phyloP scores from a whole-genome alignment of 2,329 filamentous ascomycete species.

The Ambrosiella beaveri region DNA sequence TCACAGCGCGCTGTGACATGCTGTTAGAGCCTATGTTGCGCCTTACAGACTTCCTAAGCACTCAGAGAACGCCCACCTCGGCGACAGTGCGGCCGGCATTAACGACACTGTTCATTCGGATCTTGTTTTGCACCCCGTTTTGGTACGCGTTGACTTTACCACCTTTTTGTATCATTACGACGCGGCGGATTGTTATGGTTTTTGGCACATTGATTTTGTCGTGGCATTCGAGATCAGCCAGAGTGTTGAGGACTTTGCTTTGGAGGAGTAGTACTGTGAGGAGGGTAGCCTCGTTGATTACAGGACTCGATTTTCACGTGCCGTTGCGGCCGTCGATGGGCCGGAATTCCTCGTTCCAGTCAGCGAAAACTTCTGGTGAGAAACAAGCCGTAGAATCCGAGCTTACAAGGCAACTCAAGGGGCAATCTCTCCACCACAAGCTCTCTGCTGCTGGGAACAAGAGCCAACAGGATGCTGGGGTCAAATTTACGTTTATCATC shows the following conservation, averaged over 20 bases:
- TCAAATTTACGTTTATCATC: conserved; percentile 90
- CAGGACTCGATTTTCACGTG: conserved; percentile 49
- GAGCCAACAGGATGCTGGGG: conserved; percentile 37
- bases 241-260: conserved; percentile 69
- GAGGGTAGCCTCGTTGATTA: conserved; percentile 51
- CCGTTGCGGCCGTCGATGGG: conserved; percentile 16
- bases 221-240: conserved; percentile 78
- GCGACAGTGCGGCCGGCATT: conserved; percentile 81
- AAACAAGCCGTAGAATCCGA: conserved; percentile 24
- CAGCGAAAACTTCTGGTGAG: conserved; percentile 13
- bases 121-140: conserved; percentile 70
- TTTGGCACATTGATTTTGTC: conserved; percentile 75
- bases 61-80: conserved; percentile 74
- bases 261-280: conserved; percentile 75
- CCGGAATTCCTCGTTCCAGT: conserved; percentile 11
- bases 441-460: neutral
- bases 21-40: conserved; percentile 75
- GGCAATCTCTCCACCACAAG: conserved; percentile 16
- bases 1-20: conserved; percentile 83
- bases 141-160: conserved; percentile 75
- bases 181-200: conserved; percentile 65
- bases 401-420: conserved; percentile 27
- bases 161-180: conserved; percentile 71
- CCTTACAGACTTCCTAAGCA: conserved; percentile 84
- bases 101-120: conserved; percentile 75